A percentile compares a stretch with the other conserved stretches of the same genome.
Evolutionary conservation across 2,329 filamentous ascomycete genomes (phyloP).

Genomic region (Cordyceps farinosa): DNA sequence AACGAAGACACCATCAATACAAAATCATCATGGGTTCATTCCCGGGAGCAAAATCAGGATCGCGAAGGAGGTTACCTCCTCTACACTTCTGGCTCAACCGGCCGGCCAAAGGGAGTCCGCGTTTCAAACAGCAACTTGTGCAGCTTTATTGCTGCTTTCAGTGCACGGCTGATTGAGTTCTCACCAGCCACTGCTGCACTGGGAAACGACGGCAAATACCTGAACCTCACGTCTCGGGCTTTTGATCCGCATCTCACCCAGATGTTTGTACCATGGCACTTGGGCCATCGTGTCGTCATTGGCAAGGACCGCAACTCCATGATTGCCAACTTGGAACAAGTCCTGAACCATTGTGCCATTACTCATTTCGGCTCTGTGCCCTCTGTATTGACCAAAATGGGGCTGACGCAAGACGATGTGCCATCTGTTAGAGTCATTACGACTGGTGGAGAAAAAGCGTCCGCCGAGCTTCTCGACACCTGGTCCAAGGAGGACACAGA

Average conservation of each 20-base stretch:
- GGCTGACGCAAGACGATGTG: conserved; percentile 50
- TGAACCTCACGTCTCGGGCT: conserved; percentile 25
- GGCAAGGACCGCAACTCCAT: conserved; percentile 16
- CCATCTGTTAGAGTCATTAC: conserved; percentile 62
- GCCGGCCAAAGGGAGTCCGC: conserved; percentile 63
- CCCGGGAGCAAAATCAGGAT: no score
- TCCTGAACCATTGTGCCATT: conserved; percentile 51
- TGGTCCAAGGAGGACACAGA: no score
- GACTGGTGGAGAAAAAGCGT: conserved; percentile 62
- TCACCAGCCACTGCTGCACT: conserved; percentile 19
- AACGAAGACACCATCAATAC: conserved; percentile 14
- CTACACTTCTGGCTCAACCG: conserved; percentile 64
- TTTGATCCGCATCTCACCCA: conserved; percentile 26
- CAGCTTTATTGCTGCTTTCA: conserved; percentile 19
- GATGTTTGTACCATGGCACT: conserved; percentile 22
- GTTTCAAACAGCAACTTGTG: conserved; percentile 54
- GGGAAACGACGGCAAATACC: conserved; percentile 26
- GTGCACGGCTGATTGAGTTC: conserved; percentile 17
- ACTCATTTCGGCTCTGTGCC: conserved; percentile 65
- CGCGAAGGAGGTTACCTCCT: conserved; percentile 55
- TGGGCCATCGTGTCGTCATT: neutral
- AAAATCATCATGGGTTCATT: conserved; percentile 8
- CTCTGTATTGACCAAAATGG: conserved; percentile 56
- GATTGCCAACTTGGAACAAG: conserved; percentile 29
- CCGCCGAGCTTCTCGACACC: conserved; percentile 57